Evolutionary conservation across 108 stramenopile species (phyloP), one percentile per base, ranked within the genome.

Genomic region (Cyclotella choctawhatcheeana): DNA sequence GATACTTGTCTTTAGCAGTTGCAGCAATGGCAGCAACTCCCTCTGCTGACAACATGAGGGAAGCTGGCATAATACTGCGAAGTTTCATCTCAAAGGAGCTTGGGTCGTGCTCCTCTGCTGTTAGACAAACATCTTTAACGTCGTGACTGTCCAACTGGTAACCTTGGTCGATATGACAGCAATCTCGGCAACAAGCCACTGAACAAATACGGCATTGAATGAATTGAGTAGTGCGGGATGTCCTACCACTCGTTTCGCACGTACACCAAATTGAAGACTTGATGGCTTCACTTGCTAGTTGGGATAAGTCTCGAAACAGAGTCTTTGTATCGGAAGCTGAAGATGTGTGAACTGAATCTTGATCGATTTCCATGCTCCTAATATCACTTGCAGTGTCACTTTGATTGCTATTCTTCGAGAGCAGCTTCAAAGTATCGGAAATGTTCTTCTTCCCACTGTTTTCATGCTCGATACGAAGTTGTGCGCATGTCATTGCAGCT

Each of bases 201-300:
- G 81, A 55, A 64, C 86, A 89, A 14, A 66, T 31, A 10, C 44
- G 52, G 52, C 89, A 89, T 26, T 73, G 58, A 3, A 87, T 29
- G 66, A 87, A 87, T 5, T 76, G 30, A 2, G 37, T 37, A 5
- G 68, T 59, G 18, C 25, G 18, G 8, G 88, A 83, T 6, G 45
- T 81, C 18, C 72, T 72, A 21, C 88, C 89, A 43, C 74, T 76
- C 12, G 87, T 69, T 52, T 91, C 90, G 59, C 87, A 91, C 7
- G 87, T 88, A 37, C 90, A 91, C 71, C 75, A 73, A 44, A 91
- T 74, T 0, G 89, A 89, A 16, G 86, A 83, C 21, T 84, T 40
- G 26, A 80, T 56, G n/a, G 88, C 88, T 34, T 70, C 58, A 1
- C 58, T 30, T 0, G 84, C 83, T 30, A 86, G 44, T 13, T 50